phyloP scores from a whole-genome alignment of 176 grass and related monocot genomes.

The Aegilops sharonensis region DNA sequence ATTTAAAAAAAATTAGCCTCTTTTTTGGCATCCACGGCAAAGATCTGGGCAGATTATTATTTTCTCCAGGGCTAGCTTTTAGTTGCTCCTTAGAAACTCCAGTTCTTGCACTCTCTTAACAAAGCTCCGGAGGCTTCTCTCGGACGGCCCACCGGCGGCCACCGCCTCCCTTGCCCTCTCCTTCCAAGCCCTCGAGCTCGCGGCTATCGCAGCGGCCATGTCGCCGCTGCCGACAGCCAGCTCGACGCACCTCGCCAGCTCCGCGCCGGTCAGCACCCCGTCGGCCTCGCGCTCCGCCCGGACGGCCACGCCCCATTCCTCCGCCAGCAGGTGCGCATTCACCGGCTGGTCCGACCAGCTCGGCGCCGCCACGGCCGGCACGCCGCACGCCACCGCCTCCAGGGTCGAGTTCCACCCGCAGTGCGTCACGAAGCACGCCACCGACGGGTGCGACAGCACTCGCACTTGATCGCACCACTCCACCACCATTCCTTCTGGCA shows the following conservation, averaged over 20 bases:
- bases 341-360: slow-evolving; percentile 39
- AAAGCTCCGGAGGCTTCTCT: slow-evolving; percentile 25
- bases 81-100: background rate
- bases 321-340: slow-evolving; percentile 29
- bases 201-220: slow-evolving; percentile 16
- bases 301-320: slow-evolving; percentile 32
- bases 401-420: slow-evolving; percentile 78
- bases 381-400: slow-evolving; percentile 40
- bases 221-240: slow-evolving; percentile 32
- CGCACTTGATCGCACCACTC: slow-evolving; percentile 56
- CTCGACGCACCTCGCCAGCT: slow-evolving; percentile 59
- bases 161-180: background rate
- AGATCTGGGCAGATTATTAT: background rate
- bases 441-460: slow-evolving; percentile 41
- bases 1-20: too few relatives aligned
- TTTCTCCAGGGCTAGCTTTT: background rate
- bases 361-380: slow-evolving; percentile 34
- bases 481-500: slow-evolving; percentile 34
- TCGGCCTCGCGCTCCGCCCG: slow-evolving; percentile 6
- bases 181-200: slow-evolving; percentile 15
- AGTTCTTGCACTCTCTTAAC: background rate
- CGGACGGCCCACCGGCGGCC: background rate
- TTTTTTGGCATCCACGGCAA: background rate
- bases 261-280: slow-evolving; percentile 15
- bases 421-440: slow-evolving; percentile 57